Base-by-base conservation (phyloP, 345 rosid genomes). In the Citrus hindsii region DNA sequence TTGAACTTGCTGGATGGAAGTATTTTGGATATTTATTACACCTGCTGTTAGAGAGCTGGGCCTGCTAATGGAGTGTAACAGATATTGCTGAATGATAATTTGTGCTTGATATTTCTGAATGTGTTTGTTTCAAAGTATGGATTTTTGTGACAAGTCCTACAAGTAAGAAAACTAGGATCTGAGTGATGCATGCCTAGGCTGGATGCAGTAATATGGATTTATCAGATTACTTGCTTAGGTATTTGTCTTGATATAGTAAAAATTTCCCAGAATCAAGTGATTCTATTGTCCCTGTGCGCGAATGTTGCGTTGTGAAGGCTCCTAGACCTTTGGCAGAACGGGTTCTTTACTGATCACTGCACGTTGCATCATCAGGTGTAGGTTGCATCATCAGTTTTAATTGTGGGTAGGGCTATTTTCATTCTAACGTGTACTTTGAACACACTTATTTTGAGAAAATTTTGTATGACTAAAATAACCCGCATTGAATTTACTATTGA, bases 41-140 rank as follows among this genome's bases (percentile, higher is more conserved):
- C 46, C 19, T 9, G 9, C 37, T 67, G 19, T 68, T 70, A 25
- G 63, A 32, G 27, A 72, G 21, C 66, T 25, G 30, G 58, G 67
- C 21, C 30, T 25, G 79, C 40, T 67, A 35, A 3, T 77, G 38
- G 73, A 67, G 56, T 56, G 66, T 66, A 35, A 76, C 66, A 67
- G 37, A 18, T 76, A n/a, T 64, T 27, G 32, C 35, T 9, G 65
- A 53, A 68, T 67, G 19, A 14, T 48, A 51, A 6, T 53, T 66
- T 76, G 63, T 66, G 64, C 38, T 76, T 51, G n/a, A 76, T 35
- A 10, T 32, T 48, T 46, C 24, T 42, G 22, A 3, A 21, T 75
- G 33, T 51, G 16, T 75, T 30, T 64, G 70, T 55, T 30, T 30
- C 4, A 30, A 32, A 74, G 55, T 25, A 10, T 13, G 14, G 10